These are phyloP conservation scores for Paracamarosporium sp. DNA, from an alignment of 2,329 filamentous ascomycete genomes.

Conservation along the genomic window DNA sequence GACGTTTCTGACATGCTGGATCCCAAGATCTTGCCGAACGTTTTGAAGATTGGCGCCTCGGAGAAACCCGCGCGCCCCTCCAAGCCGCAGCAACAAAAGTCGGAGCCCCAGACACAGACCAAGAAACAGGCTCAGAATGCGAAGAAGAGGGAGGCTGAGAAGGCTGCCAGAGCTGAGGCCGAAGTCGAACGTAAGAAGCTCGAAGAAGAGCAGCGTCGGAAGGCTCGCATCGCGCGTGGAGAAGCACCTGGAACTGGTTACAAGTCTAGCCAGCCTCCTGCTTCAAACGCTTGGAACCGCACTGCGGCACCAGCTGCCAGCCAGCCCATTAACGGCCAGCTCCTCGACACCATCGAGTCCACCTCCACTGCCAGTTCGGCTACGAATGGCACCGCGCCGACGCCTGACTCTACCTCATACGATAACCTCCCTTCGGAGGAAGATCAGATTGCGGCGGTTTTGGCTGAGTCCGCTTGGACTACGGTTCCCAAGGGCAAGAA, in stretches of 20 bases:
- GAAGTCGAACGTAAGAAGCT: constrained; percentile 79
- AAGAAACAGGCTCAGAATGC: constrained; percentile 97
- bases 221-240: constrained; percentile 82
- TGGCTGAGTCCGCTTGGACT: constrained; percentile 65
- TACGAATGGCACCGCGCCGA: constrained; percentile 49
- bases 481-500: constrained; percentile 65
- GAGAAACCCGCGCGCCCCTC: constrained; percentile 64
- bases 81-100: constrained; percentile 68
- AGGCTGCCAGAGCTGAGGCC: constrained; percentile 74
- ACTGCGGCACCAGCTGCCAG: constrained; percentile 27
- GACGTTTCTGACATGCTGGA: constrained; percentile 95
- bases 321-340: constrained; percentile 33
- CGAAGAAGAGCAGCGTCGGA: constrained; percentile 82
- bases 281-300: constrained; percentile 62
- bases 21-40: constrained; percentile 70
- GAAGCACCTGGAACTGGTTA: constrained; percentile 81
- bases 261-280: constrained; percentile 53
- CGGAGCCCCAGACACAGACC: constrained; percentile 66
- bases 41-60: constrained; percentile 78
- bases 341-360: constrained; percentile 60
- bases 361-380: constrained; percentile 50
- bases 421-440: constrained; percentile 64
- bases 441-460: constrained; percentile 63
- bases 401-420: constrained; percentile 50
- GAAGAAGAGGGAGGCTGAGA: constrained; percentile 83